Evolutionary conservation across 345 rosid genomes (phyloP), one percentile per base, ranked within the genome.

Genomic region (Carallia brachiata): DNA sequence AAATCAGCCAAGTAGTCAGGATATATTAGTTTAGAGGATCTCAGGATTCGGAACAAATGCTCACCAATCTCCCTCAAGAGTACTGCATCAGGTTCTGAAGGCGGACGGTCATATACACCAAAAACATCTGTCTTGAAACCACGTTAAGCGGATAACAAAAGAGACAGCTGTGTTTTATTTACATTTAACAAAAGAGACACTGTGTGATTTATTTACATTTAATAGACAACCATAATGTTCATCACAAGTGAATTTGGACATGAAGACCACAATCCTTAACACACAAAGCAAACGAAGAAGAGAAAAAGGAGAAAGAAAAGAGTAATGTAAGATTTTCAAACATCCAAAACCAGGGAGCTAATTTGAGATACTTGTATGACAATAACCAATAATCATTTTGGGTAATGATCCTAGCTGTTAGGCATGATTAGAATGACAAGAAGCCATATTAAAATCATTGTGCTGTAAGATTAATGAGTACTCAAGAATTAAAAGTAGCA

Each of bases 21-120:
- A 55, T 5, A 23, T n/a, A 6, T 19, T 23, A 13, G 31, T 44
- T 54, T 47, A 62, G 28, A 39, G 44, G n/a, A 15, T 68, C 52
- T 36, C 16, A 61, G 12, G 32, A 66, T 65, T 50, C 40, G 31
- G 30, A 48, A 61, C 54, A 64, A 66, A 39, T 50, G 68, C 92
- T 70, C 69, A 87, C 97, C 96, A 7, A 94, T 94, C 85, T 94
- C 96, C 77, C 81, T 87, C 73, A 91, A 68, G 32, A 94, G 97
- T 58, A 88, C 77, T 60, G 98, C 96, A 65, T 78, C 63, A 9
- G 84, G 86, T 69, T 90, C 96, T 8, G 86, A 63, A 8, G 98
- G 98, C 52, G 98, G 98, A 70, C 89, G 89, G 72, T 91, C 90
- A 62, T 87, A 94, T 17, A 94, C 96, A 19, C 98, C 98, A 19